Conservation (phyloP, 1,284 basidiomycete species). For the Trichosporon inkin region DNA sequence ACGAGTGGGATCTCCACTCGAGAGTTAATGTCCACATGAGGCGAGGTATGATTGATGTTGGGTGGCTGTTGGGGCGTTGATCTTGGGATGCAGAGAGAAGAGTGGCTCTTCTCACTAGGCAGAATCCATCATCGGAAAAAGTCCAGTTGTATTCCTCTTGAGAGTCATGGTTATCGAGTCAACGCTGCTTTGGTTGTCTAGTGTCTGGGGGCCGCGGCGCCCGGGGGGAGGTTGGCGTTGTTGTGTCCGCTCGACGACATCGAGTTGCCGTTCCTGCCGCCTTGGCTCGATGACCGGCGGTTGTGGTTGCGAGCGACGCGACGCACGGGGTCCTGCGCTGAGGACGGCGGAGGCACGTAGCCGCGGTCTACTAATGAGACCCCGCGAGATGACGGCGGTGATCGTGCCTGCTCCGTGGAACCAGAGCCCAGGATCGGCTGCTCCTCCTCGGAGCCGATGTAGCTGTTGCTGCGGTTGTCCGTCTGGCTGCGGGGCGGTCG, state of each 20-base stretch:
- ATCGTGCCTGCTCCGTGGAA: constrained; percentile 24
- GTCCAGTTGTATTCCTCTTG: background rate
- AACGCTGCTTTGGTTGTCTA: background rate
- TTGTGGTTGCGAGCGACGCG: constrained; percentile 34
- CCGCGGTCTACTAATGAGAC: constrained; percentile 72
- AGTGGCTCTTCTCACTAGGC: background rate
- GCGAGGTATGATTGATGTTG: constrained; percentile 1
- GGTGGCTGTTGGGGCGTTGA: background rate
- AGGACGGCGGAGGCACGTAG: constrained; percentile 68
- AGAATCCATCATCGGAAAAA: background rate
- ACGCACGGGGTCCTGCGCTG: constrained; percentile 57
- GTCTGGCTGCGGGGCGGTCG: constrained; percentile 9
- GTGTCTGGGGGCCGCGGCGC: constrained; percentile 18
- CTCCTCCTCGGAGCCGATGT: constrained; percentile 52
- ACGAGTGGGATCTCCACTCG: background rate
- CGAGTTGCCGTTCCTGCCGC: constrained; percentile 16
- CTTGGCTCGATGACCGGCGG: constrained; percentile 28
- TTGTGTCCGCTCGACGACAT: constrained; percentile 14
- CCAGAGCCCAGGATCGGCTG: constrained; percentile 53
- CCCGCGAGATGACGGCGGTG: constrained; percentile 55
- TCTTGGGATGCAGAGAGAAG: background rate
- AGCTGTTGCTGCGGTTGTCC: constrained; percentile 12
- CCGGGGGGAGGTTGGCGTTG: constrained; percentile 22
- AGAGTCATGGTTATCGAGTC: too few relatives aligned
- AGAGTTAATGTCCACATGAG: background rate